A percentile compares a stretch with the other conserved stretches of the same genome.
These are phyloP conservation scores for Zymoseptoria brevis DNA, from an alignment of 2,329 filamentous ascomycete species.

Conservation along the genomic window DNA sequence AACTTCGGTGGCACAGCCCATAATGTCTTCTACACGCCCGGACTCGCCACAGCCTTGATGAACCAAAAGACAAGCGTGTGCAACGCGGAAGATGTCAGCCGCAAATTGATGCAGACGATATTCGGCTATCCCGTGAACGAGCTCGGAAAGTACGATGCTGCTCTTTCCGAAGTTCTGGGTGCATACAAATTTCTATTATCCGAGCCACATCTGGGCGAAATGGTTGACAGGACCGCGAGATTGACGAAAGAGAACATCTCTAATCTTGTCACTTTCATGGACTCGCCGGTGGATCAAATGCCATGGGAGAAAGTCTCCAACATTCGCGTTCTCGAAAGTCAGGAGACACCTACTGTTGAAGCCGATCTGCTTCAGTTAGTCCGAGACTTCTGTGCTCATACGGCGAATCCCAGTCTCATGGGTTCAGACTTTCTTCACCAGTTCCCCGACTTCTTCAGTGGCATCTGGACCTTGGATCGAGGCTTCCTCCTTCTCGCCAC, in stretches of 20 bases:
- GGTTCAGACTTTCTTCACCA: conserved; percentile 45
- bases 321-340: conserved; percentile 28
- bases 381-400: conserved; percentile 49
- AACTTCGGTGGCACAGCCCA: conserved; percentile 44
- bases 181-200: conserved; percentile 39
- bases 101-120: conserved; percentile 27
- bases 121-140: conserved; percentile 35
- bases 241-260: conserved; percentile 41
- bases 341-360: conserved; percentile 36
- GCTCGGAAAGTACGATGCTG: conserved; percentile 31
- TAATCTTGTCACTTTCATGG: conserved; percentile 52
- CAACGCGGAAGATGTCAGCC: conserved; percentile 21
- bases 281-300: conserved; percentile 53
- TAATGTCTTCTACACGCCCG: conserved; percentile 43
- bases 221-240: conserved; percentile 32
- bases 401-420: conserved; percentile 44
- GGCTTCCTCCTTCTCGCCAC: conserved; percentile 47
- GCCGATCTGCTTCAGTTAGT: conserved; percentile 46
- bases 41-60: conserved; percentile 38
- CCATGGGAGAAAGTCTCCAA: conserved; percentile 52
- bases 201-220: conserved; percentile 39
- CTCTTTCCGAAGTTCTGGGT: conserved; percentile 28
- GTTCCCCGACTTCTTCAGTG: conserved; percentile 46
- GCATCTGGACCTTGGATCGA: conserved; percentile 49
- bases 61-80: conserved; percentile 29